phyloP scores from a whole-genome alignment of 140 eudicot genomes.

The Stevia rebaudiana region DNA sequence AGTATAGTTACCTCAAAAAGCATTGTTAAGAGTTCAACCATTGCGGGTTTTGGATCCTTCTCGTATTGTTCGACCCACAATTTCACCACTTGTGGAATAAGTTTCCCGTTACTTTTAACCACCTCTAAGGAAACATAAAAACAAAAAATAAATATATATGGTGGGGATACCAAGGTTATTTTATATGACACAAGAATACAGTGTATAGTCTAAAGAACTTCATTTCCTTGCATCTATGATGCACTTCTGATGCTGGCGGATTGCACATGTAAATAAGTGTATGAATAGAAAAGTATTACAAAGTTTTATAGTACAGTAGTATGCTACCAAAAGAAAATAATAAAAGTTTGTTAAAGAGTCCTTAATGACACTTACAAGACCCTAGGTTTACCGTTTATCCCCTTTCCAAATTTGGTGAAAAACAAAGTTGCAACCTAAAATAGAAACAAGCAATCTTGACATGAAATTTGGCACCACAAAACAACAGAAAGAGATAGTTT shows the following conservation, averaged over 20 bases:
- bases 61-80: conserved; percentile 76
- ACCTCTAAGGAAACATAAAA: conserved; percentile 41
- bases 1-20: conserved; percentile 72
- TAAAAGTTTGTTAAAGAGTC: neutral
- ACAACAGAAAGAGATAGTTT: neutral
- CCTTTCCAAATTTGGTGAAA: neutral
- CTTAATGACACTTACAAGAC: neutral
- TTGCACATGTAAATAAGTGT: neutral
- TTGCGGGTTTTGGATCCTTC: conserved; percentile 68
- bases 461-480: neutral
- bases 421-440: neutral
- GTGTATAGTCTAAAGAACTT: neutral
- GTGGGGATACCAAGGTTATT: neutral
- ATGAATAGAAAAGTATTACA: neutral
- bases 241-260: conserved; percentile 8
- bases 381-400: neutral
- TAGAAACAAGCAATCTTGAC: conserved; percentile 12
- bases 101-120: conserved; percentile 67
- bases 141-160: neutral
- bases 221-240: neutral
- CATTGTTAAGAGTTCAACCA: conserved; percentile 72
- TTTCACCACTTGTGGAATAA: conserved; percentile 72
- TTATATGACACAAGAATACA: neutral
- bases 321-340: neutral
- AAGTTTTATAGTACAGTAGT: neutral